Evolutionary conservation across 2,329 filamentous ascomycete genomes (phyloP).

Genomic region (Trichothecium sympodiale): DNA sequence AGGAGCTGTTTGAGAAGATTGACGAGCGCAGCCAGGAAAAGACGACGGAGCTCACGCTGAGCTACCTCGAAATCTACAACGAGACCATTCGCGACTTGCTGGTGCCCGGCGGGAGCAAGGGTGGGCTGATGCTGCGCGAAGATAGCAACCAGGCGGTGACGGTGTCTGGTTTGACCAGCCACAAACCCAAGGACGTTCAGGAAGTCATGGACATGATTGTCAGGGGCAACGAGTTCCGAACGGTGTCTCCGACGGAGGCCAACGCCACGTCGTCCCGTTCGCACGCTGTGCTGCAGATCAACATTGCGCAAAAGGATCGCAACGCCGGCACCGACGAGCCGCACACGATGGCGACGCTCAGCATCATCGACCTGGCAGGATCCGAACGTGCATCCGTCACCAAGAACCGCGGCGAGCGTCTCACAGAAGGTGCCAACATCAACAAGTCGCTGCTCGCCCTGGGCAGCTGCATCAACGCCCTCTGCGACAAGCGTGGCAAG

Average conservation of each 20-base stretch:
- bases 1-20: slow-evolving; percentile 95
- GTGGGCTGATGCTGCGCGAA: slow-evolving; percentile 82
- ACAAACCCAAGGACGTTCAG: slow-evolving; percentile 81
- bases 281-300: slow-evolving; percentile 94
- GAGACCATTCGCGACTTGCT: slow-evolving; percentile 38
- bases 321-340: slow-evolving; percentile 89
- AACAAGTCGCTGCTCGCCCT: slow-evolving; percentile 95
- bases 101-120: slow-evolving; percentile 68
- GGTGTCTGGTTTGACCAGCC: slow-evolving; percentile 81
- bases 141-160: slow-evolving; percentile 90
- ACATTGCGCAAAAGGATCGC: slow-evolving; percentile 85
- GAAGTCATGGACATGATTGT: slow-evolving; percentile 99
- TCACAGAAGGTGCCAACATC: slow-evolving; percentile 95
- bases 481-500: slow-evolving; percentile 83
- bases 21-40: slow-evolving; percentile 78
- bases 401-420: slow-evolving; percentile 84
- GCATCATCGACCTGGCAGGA: slow-evolving; percentile 94
- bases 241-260: slow-evolving; percentile 91
- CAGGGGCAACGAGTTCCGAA: slow-evolving; percentile 84
- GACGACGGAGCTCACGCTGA: slow-evolving; percentile 79
- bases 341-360: slow-evolving; percentile 94
- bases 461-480: slow-evolving; percentile 94
- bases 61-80: slow-evolving; percentile 72
- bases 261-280: slow-evolving; percentile 97
- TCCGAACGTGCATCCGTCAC: slow-evolving; percentile 94